Evolutionary conservation across 805 yeast species (phyloP).

Genomic region (Suhomyces kilbournensis): DNA sequence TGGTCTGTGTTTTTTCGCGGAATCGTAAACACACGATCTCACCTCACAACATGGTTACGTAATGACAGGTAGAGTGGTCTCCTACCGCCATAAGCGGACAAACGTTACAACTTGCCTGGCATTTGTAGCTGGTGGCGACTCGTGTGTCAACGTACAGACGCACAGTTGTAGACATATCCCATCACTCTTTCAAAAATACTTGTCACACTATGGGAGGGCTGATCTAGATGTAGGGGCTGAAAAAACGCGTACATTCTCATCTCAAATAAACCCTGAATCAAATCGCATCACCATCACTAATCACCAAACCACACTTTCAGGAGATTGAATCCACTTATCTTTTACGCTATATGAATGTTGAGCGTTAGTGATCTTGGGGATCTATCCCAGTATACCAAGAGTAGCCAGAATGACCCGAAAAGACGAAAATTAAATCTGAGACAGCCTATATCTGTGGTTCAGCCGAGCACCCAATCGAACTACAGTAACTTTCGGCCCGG

Average conservation of each 20-base stretch:
- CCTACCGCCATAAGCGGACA: background rate
- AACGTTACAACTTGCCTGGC: background rate
- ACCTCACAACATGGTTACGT: background rate
- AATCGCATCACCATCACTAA: background rate
- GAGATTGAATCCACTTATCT: too few species aligned
- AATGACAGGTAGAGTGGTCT: background rate
- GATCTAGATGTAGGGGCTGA: background rate
- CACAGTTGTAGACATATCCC: background rate
- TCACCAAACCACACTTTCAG: too few species aligned
- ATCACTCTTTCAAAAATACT: background rate
- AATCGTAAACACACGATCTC: conserved; percentile 1
- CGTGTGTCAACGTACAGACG: background rate
- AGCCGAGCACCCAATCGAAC: background rate
- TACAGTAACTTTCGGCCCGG: conserved; percentile 37
- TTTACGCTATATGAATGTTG: background rate
- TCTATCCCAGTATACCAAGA: conserved; percentile 3
- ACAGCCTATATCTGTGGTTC: background rate
- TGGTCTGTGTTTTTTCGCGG: background rate
- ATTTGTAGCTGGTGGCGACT: background rate
- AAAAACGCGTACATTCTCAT: background rate
- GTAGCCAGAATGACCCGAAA: background rate
- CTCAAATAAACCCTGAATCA: background rate
- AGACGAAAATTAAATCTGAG: conserved; percentile 5
- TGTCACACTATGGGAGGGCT: background rate
- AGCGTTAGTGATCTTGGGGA: conserved; percentile 2